phyloP scores from a whole-genome alignment of 495 filamentous ascomycete genomes.

The Aspergillus sclerotioniger region DNA sequence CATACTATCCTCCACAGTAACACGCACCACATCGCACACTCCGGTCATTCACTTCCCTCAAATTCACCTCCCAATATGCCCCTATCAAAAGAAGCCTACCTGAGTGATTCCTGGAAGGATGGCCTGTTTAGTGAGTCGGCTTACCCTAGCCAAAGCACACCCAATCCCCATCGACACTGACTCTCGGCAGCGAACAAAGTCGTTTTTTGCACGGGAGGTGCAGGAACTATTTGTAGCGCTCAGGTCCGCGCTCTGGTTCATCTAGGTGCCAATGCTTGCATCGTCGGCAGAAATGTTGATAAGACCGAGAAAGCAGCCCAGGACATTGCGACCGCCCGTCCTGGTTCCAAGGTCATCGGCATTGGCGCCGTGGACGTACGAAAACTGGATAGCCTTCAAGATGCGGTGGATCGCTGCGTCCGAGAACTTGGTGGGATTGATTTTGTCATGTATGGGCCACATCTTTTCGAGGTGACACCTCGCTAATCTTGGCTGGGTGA shows the following conservation, averaged over 20 bases:
- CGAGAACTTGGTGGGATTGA: conserved; percentile 84
- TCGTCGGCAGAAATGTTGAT: conserved; percentile 85
- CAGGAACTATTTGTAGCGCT: conserved; percentile 88
- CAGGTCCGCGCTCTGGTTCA: conserved; percentile 89
- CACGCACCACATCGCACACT: not conserved
- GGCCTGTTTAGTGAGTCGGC: conserved; percentile 67
- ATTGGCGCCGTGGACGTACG: conserved; percentile 85
- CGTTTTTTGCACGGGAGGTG: conserved; percentile 92
- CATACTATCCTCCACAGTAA: too few relatives aligned
- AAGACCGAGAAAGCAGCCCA: conserved; percentile 79
- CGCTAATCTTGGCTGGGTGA: conserved; percentile 15
- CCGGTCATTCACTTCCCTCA: not conserved
- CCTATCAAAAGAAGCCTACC: conserved; percentile 65
- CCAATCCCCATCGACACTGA: not conserved
- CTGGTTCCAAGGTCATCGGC: conserved; percentile 79
- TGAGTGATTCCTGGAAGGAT: conserved; percentile 80
- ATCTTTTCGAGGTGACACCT: not conserved
- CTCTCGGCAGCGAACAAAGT: conserved; percentile 70
- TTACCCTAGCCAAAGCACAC: conserved; percentile 13
- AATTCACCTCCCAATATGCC: conserved; percentile 40
- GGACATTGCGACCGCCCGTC: conserved; percentile 75
- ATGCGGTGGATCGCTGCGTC: conserved; percentile 73
- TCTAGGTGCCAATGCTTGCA: conserved; percentile 90
- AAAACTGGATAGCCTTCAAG: conserved; percentile 61
- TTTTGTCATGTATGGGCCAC: conserved; percentile 74